These are phyloP conservation scores for Capronia epimyces DNA, from an alignment of 2,329 filamentous ascomycete genomes.

Conservation along the genomic window DNA sequence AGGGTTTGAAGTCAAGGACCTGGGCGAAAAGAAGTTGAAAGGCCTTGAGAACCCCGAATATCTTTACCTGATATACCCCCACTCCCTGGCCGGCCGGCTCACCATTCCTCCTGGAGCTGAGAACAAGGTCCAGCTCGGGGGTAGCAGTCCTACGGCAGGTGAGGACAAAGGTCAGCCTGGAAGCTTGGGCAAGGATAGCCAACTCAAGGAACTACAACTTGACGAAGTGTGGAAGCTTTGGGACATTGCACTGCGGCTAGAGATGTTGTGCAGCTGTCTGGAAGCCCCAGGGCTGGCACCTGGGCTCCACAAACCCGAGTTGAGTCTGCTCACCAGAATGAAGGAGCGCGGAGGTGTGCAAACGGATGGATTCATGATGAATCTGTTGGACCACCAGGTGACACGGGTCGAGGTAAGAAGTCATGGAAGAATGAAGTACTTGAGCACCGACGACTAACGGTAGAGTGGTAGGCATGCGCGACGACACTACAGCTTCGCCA, in stretches of 20 bases:
- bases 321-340: conserved; percentile 70
- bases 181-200: conserved; percentile 56
- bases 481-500: conserved; percentile 74
- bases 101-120: conserved; percentile 32
- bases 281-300: conserved; percentile 56
- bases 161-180: conserved; percentile 47
- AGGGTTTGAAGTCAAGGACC: conserved; percentile 94
- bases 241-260: conserved; percentile 79
- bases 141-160: conserved; percentile 35
- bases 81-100: conserved; percentile 70
- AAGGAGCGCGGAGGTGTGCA: conserved; percentile 72
- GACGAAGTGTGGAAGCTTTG: conserved; percentile 84
- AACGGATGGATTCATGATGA: conserved; percentile 79
- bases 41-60: conserved; percentile 95
- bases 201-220: conserved; percentile 68
- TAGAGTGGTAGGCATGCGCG: conserved; percentile 64
- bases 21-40: conserved; percentile 91
- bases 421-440: neutral
- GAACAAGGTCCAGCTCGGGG: conserved; percentile 32
- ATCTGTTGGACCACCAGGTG: conserved; percentile 91
- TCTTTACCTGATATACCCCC: conserved; percentile 91
- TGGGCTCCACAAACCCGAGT: conserved; percentile 71
- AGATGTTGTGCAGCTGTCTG: conserved; percentile 88
- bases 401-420: conserved; percentile 84
- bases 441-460: conserved; percentile 24